phyloP scores from a whole-genome alignment of 495 filamentous ascomycete species.

The Neurospora sp. region DNA sequence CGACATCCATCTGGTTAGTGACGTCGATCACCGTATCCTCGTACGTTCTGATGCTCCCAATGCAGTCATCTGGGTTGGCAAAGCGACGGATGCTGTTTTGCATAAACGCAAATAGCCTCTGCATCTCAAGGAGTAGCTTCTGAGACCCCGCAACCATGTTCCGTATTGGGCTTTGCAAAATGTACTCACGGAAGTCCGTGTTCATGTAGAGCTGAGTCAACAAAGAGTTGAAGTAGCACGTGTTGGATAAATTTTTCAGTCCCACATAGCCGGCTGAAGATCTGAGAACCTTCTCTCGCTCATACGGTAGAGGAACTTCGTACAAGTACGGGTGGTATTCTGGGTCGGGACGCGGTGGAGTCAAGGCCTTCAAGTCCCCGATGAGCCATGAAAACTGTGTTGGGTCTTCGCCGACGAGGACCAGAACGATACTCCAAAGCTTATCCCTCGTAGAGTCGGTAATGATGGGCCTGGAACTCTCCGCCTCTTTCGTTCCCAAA shows the following conservation, averaged over 20 bases:
- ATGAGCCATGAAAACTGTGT: constrained; percentile 42
- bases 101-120: constrained; percentile 74
- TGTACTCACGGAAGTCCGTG: constrained; percentile 72
- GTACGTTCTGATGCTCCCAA: constrained; percentile 68
- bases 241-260: constrained; percentile 83
- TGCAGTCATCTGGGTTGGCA: constrained; percentile 63
- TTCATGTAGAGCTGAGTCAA: constrained; percentile 98
- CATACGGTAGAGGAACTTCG: constrained; percentile 47
- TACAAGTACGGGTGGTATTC: constrained; percentile 38
- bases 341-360: constrained; percentile 21
- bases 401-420: constrained; percentile 46
- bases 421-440: constrained; percentile 53
- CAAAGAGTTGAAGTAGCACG: constrained; percentile 94
- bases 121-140: constrained; percentile 62
- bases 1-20: constrained; percentile 90
- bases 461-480: constrained; percentile 29
- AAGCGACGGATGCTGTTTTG: constrained; percentile 67
- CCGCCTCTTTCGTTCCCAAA: constrained; percentile 30
- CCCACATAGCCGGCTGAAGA: constrained; percentile 73
- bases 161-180: constrained; percentile 49
- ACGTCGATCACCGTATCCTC: constrained; percentile 81
- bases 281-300: constrained; percentile 59
- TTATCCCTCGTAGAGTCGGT: constrained; percentile 49
- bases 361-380: constrained; percentile 41
- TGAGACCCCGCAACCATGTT: constrained; percentile 47